Base-by-base conservation (phyloP, 2,329 filamentous ascomycete species). In the Grosmannia clavigera region DNA sequence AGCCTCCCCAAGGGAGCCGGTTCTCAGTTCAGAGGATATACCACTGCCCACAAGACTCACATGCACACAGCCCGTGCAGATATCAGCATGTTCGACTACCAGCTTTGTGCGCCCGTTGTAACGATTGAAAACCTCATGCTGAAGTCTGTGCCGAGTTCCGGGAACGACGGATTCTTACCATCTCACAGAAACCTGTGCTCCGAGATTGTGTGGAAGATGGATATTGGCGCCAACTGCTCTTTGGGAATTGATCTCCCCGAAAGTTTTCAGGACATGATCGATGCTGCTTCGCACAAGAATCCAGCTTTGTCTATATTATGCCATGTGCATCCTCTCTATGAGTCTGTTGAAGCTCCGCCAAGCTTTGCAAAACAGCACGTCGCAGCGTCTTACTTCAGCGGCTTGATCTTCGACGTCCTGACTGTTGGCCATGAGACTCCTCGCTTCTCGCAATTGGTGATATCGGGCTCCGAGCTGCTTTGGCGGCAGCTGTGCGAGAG, bases 111-210 rank as follows among this genome's bases (percentile, higher is more conserved):
- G 0, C 71, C 73, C 0, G 69, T 72, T 10, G 70, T 82, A 5
- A 62, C 76, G 5, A 68, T 81, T 43, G 73, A 75, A 25, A 76
- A 78, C 0, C 69, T 82, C 22, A 67, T 70, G 3, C 73, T 80
- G 58, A 75, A 74, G 2, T 67, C 72, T 0, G 64, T 80, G 14
- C 64, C 70, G 0, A 60, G 62, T 5, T 66, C 63, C 0, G 62
- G 68, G 5, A 66, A 66, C 0, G 68, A 62, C 0, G 69, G 67
- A 1, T 82, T 78, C 62, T 64, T 82, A 10, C 75, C 78, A 0
- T 77, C 75, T 29, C 73, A 80, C 63, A 75, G 74, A 38, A 76
- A 76, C 25, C 69, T 82, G 1, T 79, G 77, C 60, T 76, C 75
- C 2, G 69, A 78, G 62, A 70, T 82, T 56, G 63, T 72, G 2